Evolutionary conservation across 2,329 filamentous ascomycete species (phyloP), one percentile per base, ranked within the genome.

Genomic region (Ophiostoma ips): DNA sequence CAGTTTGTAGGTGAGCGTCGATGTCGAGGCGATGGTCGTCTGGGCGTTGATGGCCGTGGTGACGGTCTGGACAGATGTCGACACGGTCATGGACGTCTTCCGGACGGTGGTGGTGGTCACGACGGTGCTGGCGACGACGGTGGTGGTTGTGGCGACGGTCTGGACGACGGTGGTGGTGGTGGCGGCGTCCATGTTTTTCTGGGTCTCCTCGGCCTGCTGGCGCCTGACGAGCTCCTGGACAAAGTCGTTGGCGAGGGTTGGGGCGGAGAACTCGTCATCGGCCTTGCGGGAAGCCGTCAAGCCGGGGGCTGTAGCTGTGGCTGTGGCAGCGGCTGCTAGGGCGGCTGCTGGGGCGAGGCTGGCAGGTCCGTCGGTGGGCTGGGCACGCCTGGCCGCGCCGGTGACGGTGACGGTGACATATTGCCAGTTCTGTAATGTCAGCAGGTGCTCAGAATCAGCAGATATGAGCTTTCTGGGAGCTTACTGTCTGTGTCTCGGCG

Each of bases 401-500:
- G 50, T 51, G 5, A 41, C 34, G 1, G 56, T 56, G 16, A 55
- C 36, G 2, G 56, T 56, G n/a, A 54, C 52, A 21, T 54, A 56
- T 3, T 50, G 15, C 56, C 56, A 57, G 46, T 56, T 46, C 52
- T 54, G 9, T n/a, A n/a, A n/a, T n/a, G n/a, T n/a, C n/a, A n/a
- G n/a, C n/a, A n/a, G n/a, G 13, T 46, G 15, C 21, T 43, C 24
- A 43, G 40, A n/a, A n/a, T n/a, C n/a, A n/a, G n/a, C n/a, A n/a
- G n/a, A n/a, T 15, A 18, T 18, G n/a, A 16, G 21, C 2, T 12
- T 21, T 7, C 2, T 3, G 28, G 24, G 3, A 13, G 19, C 51
- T 18, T 46, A 55, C 57, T 5, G 58, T 59, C 36, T 59, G 50
- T 1, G 57, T 59, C 13, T 51, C 49, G n/a, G 18, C 49, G 33